Evolutionary conservation across 1,139 yeast species (phyloP).

Genomic region (Yamadazyma mexicana): DNA sequence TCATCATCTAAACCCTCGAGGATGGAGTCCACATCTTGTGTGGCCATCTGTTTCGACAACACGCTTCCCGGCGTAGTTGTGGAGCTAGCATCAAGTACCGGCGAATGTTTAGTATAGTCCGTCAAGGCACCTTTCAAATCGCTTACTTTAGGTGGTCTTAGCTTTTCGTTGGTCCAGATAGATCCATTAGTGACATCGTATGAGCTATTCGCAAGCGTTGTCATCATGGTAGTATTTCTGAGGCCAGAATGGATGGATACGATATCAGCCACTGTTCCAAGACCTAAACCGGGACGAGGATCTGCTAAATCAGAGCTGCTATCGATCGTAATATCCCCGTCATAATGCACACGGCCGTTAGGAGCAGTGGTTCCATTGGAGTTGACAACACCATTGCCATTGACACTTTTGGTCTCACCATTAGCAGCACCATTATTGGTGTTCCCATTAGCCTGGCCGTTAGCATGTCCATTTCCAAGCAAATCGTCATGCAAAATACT

Average conservation of each 20-base stretch:
- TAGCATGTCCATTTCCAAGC: neutral
- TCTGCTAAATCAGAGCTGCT: constrained; percentile 7
- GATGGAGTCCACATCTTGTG: constrained; percentile 37
- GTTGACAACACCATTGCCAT: neutral
- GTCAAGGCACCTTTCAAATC: constrained; percentile 42
- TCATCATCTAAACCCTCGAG: constrained; percentile 39
- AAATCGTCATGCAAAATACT: constrained; percentile 11
- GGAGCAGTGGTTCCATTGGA: constrained; percentile 3
- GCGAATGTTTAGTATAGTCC: constrained; percentile 13
- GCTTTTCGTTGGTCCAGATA: constrained; percentile 20
- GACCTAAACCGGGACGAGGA: constrained; percentile 24
- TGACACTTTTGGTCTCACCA: neutral
- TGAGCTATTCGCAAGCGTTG: constrained; percentile 8
- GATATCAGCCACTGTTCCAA: constrained; percentile 45
- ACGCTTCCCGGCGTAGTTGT: constrained; percentile 28
- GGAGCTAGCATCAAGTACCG: constrained; percentile 8
- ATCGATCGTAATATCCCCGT: constrained; percentile 6
- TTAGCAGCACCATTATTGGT: neutral
- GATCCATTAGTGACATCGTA: constrained; percentile 24
- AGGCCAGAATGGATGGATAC: constrained; percentile 43
- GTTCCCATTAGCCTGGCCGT: constrained; percentile 5
- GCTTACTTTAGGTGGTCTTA: constrained; percentile 40
- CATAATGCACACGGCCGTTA: constrained; percentile 6
- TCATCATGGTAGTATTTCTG: constrained; percentile 14
- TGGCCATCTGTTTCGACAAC: constrained; percentile 33